Evolutionary conservation across 176 grass and related monocot species (phyloP), one percentile per base, ranked within the genome.

Genomic region (Avena sativa): DNA sequence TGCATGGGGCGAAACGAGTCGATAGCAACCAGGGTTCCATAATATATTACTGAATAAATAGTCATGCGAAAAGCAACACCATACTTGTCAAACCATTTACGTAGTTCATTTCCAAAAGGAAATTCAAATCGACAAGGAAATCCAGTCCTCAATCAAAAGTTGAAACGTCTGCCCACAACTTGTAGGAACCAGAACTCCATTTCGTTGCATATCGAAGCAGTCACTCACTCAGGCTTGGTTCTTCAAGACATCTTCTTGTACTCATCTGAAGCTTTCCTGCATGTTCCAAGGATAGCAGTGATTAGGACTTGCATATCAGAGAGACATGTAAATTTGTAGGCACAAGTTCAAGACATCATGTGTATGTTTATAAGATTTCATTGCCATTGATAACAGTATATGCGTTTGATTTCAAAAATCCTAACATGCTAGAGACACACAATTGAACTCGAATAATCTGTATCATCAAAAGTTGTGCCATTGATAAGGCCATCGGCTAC

Each of bases 261-360:
- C 58, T 49, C 80, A 53, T 34, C 70, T 38, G 59, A 44, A 44
- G 69, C 34, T 61, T 74, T 38, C 14, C 53, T 84, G 82, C 21
- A 74, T 8, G 23, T 48, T 34, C 11, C 16, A 47, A 75, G 26
- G 23, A 61, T 15, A 19, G 38, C 34, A 40, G 16, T 19, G 34
- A 40, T 70, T 70, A 10, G 68, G 36, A 71, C 19, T 71, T 59
- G 8, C 32, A 43, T 19, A 2, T 0, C 38, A 21, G 57, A 21
- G 1, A 20, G 2, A 20, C 8, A 58, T 58, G 7, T 58, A 6
- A 20, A 20, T 58, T 7, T 20, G 3, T 6, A 57, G 15, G 16
- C 53, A 56, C 53, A 4, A 1, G 53, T 16, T 57, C 53, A 57
- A 57, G 16, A 57, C 4, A 50, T 3, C 9, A 50, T 7, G 5